Conservation (phyloP, 2,329 filamentous ascomycete species). For the Colletotrichum lupini region DNA sequence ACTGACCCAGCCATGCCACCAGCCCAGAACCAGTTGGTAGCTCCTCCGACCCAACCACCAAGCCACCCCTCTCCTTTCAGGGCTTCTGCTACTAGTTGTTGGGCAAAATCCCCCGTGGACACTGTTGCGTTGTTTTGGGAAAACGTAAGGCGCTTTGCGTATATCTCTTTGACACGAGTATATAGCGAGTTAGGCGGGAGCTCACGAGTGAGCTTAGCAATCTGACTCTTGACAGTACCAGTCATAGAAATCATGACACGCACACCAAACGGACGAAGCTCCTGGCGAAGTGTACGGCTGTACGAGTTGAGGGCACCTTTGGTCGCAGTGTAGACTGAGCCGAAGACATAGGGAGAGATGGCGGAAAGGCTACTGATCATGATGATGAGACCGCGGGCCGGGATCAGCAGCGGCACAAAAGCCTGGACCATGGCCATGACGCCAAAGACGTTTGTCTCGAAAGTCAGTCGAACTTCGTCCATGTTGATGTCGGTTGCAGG, state of each 20-base stretch:
- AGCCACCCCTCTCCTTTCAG: conserved; percentile 52
- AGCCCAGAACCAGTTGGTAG: conserved; percentile 49
- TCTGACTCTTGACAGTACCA: conserved; percentile 64
- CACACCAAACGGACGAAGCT: conserved; percentile 64
- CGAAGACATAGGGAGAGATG: conserved; percentile 63
- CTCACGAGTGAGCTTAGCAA: conserved; percentile 52
- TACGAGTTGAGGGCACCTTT: conserved; percentile 66
- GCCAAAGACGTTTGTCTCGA: conserved; percentile 68
- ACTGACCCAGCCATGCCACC: conserved; percentile 44
- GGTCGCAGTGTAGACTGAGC: conserved; percentile 63
- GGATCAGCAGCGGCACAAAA: conserved; percentile 61
- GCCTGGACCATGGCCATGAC: conserved; percentile 66
- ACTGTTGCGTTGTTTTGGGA: conserved; percentile 60
- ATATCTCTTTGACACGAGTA: conserved; percentile 55
- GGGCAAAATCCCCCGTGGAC: conserved; percentile 56
- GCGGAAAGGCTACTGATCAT: conserved; percentile 66
- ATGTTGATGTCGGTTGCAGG: conserved; percentile 64
- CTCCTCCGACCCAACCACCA: conserved; percentile 45
- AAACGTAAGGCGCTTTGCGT: conserved; percentile 57
- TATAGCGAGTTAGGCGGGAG: conserved; percentile 61
- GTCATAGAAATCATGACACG: conserved; percentile 68
- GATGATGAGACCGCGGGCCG: conserved; percentile 62
- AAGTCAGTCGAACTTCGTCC: conserved; percentile 63
- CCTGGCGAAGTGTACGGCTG: conserved; percentile 63
- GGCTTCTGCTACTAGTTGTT: conserved; percentile 54